Evolutionary conservation across 1,284 basidiomycete genomes (phyloP), one percentile per base, ranked within the genome.

Genomic region (Peniophora sp.): DNA sequence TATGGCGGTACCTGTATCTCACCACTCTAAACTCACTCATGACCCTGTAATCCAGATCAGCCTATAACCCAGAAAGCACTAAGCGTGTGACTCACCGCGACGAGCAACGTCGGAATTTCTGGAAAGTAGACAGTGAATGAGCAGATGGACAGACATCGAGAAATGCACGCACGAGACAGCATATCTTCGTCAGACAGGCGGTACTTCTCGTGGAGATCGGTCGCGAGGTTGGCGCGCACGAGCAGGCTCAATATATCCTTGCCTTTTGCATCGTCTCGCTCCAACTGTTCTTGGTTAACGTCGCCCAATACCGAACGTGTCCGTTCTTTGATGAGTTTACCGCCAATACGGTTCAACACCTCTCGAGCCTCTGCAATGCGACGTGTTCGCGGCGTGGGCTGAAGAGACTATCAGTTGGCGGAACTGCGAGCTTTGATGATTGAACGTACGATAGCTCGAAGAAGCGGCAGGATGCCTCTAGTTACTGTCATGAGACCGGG

Each of bases 101-200:
- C 69, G 2, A 85, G 62, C 63, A 82, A 82, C 0, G 78, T 80
- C 0, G 78, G 74, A 2, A 81, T 67, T 66, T 80, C 78, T 79
- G 23, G n/a, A 6, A 56, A 38, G 19, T 44, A 0, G 38, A 44
- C 16, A 17, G 19, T n/a, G n/a, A 16, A 32, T 45, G 6, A 2
- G 41, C 38, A 20, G 38, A 6, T 5, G 19, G 5, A 20, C 38
- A 41, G 24, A 24, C 17, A 22, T 20, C 10, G 44, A 23, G 20
- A 45, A 25, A 20, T 9, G 41, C 57, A 77, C 74, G 68, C 72
- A 80, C 89, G 89, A 6, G 81, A 79, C 25, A 87, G 59, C 0
- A 92, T 81, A 58, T 91, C 89, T 24, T 79, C 75, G 56, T 92
- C 87, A 23, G 73, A 72, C 69, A 92, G 66, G 38, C 73, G 70